Conservation (phyloP, 495 filamentous ascomycete species). For the Hyaloscypha hepaticicola region DNA sequence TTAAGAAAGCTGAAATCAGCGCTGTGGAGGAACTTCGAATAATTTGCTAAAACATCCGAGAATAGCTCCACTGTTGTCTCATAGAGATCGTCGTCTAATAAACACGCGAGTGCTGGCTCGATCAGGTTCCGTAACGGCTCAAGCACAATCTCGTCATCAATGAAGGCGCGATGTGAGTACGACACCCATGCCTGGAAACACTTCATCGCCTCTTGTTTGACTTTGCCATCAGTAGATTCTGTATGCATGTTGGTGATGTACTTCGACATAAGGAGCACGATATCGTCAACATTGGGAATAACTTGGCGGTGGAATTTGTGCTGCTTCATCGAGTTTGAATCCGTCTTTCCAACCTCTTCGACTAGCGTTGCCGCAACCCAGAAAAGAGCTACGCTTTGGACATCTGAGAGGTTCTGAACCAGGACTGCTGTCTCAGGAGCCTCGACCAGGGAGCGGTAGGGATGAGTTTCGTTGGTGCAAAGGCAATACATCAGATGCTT, state of each 20-base stretch:
- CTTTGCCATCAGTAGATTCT: conserved; percentile 15
- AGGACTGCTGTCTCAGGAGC: conserved; percentile 51
- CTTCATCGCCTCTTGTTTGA: conserved; percentile 51
- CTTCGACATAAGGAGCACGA: conserved; percentile 45
- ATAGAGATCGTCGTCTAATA: conserved; percentile 53
- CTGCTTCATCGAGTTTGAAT: conserved; percentile 56
- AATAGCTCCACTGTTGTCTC: conserved; percentile 61
- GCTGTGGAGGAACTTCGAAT: conserved; percentile 57
- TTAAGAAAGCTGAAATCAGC: conserved; percentile 54
- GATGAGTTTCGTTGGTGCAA: conserved; percentile 47
- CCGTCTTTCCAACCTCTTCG: conserved; percentile 71
- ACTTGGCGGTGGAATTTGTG: conserved; percentile 51
- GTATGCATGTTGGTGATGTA: conserved; percentile 13
- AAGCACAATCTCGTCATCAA: conserved; percentile 52
- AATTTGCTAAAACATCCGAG: conserved; percentile 63
- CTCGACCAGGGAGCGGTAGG: conserved; percentile 49
- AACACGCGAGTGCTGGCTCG: conserved; percentile 53
- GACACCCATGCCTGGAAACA: conserved; percentile 69
- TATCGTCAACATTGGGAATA: conserved; percentile 50
- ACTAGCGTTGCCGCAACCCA: conserved; percentile 74
- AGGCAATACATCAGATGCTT: conserved; percentile 66
- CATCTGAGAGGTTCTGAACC: conserved; percentile 51
- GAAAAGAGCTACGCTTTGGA: conserved; percentile 57
- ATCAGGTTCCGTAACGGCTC: conserved; percentile 56
- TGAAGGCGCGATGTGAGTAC: conserved; percentile 60